Conservation (phyloP, 2,329 filamentous ascomycete species). For the Scytalidium lignicola region DNA sequence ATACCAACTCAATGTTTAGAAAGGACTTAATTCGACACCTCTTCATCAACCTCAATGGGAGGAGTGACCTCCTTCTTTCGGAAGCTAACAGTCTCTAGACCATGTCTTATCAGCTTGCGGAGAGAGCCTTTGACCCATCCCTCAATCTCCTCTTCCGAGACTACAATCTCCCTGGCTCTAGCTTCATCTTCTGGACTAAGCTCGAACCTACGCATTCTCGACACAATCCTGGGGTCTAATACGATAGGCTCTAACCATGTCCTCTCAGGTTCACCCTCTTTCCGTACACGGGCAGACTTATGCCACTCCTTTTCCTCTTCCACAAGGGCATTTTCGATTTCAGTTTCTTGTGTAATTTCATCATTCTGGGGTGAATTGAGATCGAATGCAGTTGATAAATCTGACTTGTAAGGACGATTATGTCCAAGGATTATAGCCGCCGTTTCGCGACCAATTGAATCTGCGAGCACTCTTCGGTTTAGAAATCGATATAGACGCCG, state of each 20-base stretch:
- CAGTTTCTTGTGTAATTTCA: conserved; percentile 30
- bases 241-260: conserved; percentile 73
- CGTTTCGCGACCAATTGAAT: conserved; percentile 80
- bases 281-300: conserved; percentile 64
- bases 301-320: conserved; percentile 79
- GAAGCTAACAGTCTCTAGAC: conserved; percentile 15
- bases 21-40: background rate
- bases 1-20: background rate
- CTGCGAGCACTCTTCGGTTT: conserved; percentile 77
- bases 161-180: conserved; percentile 54
- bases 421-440: conserved; percentile 72
- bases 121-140: conserved; percentile 61
- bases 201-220: conserved; percentile 76
- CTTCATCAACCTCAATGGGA: background rate
- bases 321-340: conserved; percentile 60
- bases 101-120: conserved; percentile 39
- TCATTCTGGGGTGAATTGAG: conserved; percentile 5
- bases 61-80: conserved; percentile 6
- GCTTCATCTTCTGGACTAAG: conserved; percentile 65
- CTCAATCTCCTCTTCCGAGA: conserved; percentile 64
- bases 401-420: conserved; percentile 40
- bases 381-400: conserved; percentile 28
- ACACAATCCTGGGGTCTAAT: conserved; percentile 68
- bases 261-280: conserved; percentile 54
- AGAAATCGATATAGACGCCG: conserved; percentile 84